phyloP scores from a whole-genome alignment of 164 flowering plant species.

The Amborella trichopoda region DNA sequence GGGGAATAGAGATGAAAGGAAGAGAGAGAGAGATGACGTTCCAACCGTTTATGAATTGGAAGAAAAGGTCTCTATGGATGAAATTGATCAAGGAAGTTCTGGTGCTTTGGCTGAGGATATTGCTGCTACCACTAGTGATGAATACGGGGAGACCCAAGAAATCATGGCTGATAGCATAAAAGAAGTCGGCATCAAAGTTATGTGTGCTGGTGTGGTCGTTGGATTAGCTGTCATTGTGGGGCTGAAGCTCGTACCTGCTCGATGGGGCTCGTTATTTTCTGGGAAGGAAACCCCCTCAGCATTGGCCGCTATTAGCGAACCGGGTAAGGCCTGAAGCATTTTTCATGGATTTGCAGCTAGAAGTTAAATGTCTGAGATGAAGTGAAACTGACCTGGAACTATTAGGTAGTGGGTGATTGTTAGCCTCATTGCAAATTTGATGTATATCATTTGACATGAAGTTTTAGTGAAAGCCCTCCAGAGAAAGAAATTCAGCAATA shows the following conservation, averaged over 20 bases:
- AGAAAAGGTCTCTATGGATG: constrained; percentile 13
- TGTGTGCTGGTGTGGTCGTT: constrained; percentile 63
- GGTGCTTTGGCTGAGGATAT: constrained; percentile 19
- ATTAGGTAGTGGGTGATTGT: too few relatives aligned
- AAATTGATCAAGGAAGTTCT: constrained; percentile 12
- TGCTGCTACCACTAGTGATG: constrained; percentile 22
- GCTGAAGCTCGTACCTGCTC: constrained; percentile 40
- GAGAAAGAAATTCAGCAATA: too few relatives aligned
- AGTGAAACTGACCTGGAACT: too few relatives aligned
- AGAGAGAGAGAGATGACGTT: constrained; percentile 23
- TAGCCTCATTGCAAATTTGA: too few relatives aligned
- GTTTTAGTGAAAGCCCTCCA: too few relatives aligned
- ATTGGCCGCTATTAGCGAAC: constrained; percentile 37
- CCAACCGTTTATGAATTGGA: constrained; percentile 15
- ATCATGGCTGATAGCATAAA: constrained; percentile 50
- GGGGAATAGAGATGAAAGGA: constrained; percentile 22
- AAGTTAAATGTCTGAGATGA: too few relatives aligned
- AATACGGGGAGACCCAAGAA: constrained; percentile 11
- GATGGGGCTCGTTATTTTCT: constrained; percentile 15
- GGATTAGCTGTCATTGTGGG: constrained; percentile 56
- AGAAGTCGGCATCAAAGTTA: constrained; percentile 68
- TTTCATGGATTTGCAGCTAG: too few relatives aligned
- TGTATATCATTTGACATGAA: too few relatives aligned
- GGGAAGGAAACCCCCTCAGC: constrained; percentile 39
- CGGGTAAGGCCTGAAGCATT: constrained; percentile 43